These are phyloP conservation scores for Moesziomyces sp. DNA, from an alignment of 1,284 basidiomycete genomes.

Conservation along the genomic window DNA sequence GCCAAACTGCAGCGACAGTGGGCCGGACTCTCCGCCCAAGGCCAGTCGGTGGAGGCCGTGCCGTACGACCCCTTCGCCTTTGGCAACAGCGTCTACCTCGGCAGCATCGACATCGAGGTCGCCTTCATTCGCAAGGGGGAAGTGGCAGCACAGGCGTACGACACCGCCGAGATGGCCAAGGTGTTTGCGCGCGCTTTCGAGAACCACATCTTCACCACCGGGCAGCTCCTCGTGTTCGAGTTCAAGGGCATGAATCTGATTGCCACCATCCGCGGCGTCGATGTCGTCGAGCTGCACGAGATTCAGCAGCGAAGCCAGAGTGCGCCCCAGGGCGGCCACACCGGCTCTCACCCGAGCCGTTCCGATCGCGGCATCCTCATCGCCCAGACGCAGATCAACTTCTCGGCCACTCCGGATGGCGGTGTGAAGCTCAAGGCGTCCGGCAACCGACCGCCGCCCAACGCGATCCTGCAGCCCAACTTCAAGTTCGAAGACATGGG, in stretches of 20 bases:
- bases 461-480: conserved; percentile 95
- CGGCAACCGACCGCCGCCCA: conserved; percentile 90
- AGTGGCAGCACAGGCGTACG: conserved; percentile 64
- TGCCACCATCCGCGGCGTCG: conserved; percentile 77
- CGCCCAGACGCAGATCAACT: conserved; percentile 87
- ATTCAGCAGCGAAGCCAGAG: conserved; percentile 35
- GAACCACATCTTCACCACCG: conserved; percentile 72
- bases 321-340: conserved; percentile 51
- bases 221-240: conserved; percentile 86
- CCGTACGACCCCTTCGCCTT: conserved; percentile 58
- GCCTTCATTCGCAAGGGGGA: conserved; percentile 55
- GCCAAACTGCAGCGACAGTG: conserved; percentile 62
- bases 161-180: conserved; percentile 83
- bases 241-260: conserved; percentile 88
- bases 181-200: conserved; percentile 82
- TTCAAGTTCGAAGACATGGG: conserved; percentile 99
- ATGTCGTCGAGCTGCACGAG: conserved; percentile 72
- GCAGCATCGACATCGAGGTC: conserved; percentile 62
- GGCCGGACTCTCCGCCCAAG: conserved; percentile 60
- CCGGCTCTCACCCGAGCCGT: conserved; percentile 54
- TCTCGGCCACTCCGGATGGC: conserved; percentile 84
- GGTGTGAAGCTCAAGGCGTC: conserved; percentile 91
- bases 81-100: conserved; percentile 61
- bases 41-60: conserved; percentile 59
- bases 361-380: conserved; percentile 78